Evolutionary conservation across 805 yeast genomes (phyloP), one percentile per base, ranked within the genome.

Genomic region (Wickerhamiella siamensis): DNA sequence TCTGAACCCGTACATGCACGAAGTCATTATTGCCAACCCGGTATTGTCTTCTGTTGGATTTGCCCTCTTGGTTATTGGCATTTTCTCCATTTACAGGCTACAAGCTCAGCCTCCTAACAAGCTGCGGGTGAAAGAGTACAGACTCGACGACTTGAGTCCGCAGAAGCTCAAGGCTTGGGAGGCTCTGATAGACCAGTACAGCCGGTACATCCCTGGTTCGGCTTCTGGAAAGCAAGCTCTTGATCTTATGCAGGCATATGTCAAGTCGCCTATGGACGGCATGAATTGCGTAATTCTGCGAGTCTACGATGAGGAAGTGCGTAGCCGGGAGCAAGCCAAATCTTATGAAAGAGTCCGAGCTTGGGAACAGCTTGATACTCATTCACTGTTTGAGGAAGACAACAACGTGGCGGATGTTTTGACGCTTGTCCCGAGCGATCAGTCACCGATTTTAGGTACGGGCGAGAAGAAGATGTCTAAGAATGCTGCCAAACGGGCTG

Each of bases 171-270:
- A 47, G 9, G 61, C 60, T 3, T 58, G 54, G 53, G 56, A 60
- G 6, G 39, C 44, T 12, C 50, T 60, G 4, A 58, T 60, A 21
- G 63, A 60, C 36, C 47, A 48, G n/a, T 53, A 54, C 42, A 53
- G 57, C 37, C 46, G 48, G 14, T 32, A 38, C 18, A 43, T 39
- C 29, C 60, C 63, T 4, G 62, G 61, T 19, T 43, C 60, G 1
- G 57, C 62, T 2, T 46, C 50, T 4, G 64, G 64, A n/a, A 44
- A 39, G 12, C 47, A 57, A 36, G 64, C 63, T 4, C 40, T 60
- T 5, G 53, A 60, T 4, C 45, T 60, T 38, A 53, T 60, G 53
- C 43, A 43, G 43, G 59, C 63, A 1, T 60, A 58, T 40, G 43
- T 51, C 4, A 39, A 37, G 14, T 53, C 59, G 15, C 47, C 54